A percentile compares a stretch with the other conserved stretches of the same genome.
These are phyloP conservation scores for Podospora pseudocomata DNA, from an alignment of 495 filamentous ascomycete genomes.

Conservation along the genomic window DNA sequence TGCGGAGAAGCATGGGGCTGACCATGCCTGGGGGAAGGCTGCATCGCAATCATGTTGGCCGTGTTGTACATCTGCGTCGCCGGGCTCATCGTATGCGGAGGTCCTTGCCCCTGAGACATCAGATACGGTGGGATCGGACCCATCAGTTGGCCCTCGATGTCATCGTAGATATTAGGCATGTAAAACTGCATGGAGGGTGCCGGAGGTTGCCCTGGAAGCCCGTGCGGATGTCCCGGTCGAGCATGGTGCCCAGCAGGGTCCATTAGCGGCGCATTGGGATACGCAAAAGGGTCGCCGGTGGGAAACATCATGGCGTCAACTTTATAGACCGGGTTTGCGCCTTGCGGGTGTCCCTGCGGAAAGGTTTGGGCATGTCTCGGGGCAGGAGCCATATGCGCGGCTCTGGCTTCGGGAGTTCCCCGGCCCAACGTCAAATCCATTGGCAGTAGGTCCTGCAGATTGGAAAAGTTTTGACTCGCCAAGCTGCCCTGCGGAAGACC, in stretches of 20 bases:
- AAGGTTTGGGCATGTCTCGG: conserved; percentile 23
- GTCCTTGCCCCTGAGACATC: conserved; percentile 34
- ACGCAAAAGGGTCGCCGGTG: conserved; percentile 83
- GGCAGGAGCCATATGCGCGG: conserved; percentile 17
- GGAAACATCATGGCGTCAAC: conserved; percentile 91
- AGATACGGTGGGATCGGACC: conserved; percentile 46
- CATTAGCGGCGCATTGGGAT: conserved; percentile 78
- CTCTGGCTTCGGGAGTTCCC: conserved; percentile 25
- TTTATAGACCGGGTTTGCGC: conserved; percentile 58
- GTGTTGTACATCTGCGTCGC: conserved; percentile 37
- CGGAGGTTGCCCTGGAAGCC: conserved; percentile 18
- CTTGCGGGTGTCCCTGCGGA: conserved; percentile 30
- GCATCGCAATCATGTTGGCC: conserved; percentile 22
- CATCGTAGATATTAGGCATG: conserved; percentile 43
- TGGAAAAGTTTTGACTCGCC: conserved; percentile 28
- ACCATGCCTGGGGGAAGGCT: conserved; percentile 16
- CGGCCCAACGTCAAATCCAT: conserved; percentile 29
- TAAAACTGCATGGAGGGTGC: conserved; percentile 40
- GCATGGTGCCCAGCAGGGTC: conserved; percentile 39
- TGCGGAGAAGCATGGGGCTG: conserved; percentile 16
- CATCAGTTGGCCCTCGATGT: conserved; percentile 46
- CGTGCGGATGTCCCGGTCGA: conserved; percentile 21
- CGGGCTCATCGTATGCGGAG: conserved; percentile 36
- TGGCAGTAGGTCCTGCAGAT: conserved; percentile 32
- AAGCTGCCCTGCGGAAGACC: conserved; percentile 28